Evolutionary conservation across 495 filamentous ascomycete genomes (phyloP).

Genomic region (Penicillium canariense): DNA sequence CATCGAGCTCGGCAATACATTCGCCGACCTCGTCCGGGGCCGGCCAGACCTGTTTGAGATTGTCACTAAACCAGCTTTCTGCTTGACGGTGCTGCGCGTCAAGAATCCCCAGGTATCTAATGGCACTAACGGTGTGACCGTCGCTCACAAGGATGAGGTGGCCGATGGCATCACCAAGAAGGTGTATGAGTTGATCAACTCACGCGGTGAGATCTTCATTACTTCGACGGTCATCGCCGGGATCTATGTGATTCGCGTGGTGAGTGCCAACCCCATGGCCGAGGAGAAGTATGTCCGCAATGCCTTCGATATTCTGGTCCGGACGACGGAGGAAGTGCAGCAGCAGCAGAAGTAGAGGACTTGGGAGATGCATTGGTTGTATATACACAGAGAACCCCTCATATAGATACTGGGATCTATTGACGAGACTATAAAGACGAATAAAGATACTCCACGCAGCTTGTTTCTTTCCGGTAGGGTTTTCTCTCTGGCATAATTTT

Average conservation of each 20-base stretch:
- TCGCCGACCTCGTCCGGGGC: constrained; percentile 55
- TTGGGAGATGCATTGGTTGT: too few relatives aligned
- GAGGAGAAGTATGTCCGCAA: constrained; percentile 69
- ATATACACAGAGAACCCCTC: too few relatives aligned
- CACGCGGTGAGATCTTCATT: constrained; percentile 75
- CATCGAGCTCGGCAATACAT: constrained; percentile 66
- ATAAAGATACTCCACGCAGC: too few relatives aligned
- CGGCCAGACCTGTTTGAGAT: constrained; percentile 77
- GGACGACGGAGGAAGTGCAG: constrained; percentile 61
- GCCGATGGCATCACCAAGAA: constrained; percentile 69
- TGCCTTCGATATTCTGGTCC: constrained; percentile 77
- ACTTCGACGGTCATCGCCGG: constrained; percentile 77
- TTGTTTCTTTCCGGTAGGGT: too few relatives aligned
- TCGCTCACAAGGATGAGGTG: constrained; percentile 44
- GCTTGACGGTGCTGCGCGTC: constrained; percentile 71
- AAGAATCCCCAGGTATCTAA: constrained; percentile 29
- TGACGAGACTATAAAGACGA: too few relatives aligned
- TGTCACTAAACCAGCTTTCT: constrained; percentile 72
- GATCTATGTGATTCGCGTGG: constrained; percentile 76
- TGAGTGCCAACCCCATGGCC: constrained; percentile 65
- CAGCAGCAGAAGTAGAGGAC: constrained; percentile 17
- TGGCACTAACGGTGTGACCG: constrained; percentile 15
- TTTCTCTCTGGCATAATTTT: too few relatives aligned
- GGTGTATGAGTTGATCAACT: constrained; percentile 76
- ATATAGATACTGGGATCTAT: neutral